Conservation (phyloP, 225 moss, liverwort and hornwort genomes). For the Sphagnum contortum region DNA sequence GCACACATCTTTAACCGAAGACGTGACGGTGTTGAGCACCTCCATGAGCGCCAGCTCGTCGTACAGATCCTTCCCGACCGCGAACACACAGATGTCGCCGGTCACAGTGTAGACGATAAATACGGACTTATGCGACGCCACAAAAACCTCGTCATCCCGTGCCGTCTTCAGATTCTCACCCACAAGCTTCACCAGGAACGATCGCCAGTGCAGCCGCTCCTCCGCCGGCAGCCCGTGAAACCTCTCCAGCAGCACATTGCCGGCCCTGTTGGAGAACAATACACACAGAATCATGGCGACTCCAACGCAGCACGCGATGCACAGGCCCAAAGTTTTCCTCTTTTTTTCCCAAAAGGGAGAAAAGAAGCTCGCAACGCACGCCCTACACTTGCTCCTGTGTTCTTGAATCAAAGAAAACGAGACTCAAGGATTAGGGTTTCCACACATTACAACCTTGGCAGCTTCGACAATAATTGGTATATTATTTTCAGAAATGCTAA, state of each 20-base stretch:
- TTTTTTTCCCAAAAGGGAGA: too few species aligned
- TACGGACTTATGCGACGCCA: slow-evolving; percentile 91
- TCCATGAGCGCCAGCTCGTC: slow-evolving; percentile 89
- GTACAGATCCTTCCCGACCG: slow-evolving; percentile 90
- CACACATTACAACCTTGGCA: too few species aligned
- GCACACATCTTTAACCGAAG: slow-evolving; percentile 79
- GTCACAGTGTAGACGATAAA: slow-evolving; percentile 85
- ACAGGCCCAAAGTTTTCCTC: too few species aligned
- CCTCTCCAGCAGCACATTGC: slow-evolving; percentile 85
- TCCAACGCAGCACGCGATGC: too few species aligned
- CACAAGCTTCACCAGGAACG: slow-evolving; percentile 76
- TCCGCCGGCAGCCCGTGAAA: slow-evolving; percentile 83
- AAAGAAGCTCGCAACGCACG: too few species aligned
- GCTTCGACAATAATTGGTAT: too few species aligned
- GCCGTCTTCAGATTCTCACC: slow-evolving; percentile 85
- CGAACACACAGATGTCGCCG: slow-evolving; percentile 75
- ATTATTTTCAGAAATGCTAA: too few species aligned
- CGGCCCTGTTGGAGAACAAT: slow-evolving; percentile 73
- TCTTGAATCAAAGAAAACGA: too few species aligned
- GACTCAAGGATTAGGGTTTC: too few species aligned
- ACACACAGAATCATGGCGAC: slow-evolving; percentile 67
- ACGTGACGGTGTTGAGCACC: slow-evolving; percentile 66
- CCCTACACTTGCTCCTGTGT: too few species aligned
- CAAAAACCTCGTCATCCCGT: slow-evolving; percentile 84
- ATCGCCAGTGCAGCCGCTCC: slow-evolving; percentile 85